Evolutionary conservation across 768 basidiomycete genomes (phyloP), one percentile per base, ranked within the genome.

Genomic region (Amanita exitialis): DNA sequence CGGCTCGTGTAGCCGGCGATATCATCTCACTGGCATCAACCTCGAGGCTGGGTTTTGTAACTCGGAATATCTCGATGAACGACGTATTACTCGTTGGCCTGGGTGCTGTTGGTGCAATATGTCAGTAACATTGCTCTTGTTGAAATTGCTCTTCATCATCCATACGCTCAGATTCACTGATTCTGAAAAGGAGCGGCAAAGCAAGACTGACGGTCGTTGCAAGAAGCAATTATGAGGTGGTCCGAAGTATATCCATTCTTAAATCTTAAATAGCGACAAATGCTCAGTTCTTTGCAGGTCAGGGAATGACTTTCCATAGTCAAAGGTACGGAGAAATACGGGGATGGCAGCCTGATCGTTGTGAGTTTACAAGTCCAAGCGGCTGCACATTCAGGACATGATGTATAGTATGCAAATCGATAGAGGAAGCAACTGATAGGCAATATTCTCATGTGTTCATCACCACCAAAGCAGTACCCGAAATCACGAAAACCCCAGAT

Each of bases 201-300:
- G 83, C 76, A 1, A 71, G 77, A 21, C 79, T 90, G 7, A 89
- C 87, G 1, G 81, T 72, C 15, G 82, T 90, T 1, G 87, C 86
- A 1, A 65, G 87, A 50, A 79, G 85, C 46, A 86, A 87, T 53
- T 84, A 77, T 59, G 72, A 79, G 10, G 64, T 69, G 2, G 71
- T 80, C 10, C 67, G 72, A n/a, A 67, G 80, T 79, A 48, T 53
- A 64, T 54, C 20, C 6, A 28, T 23, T 30, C 45, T 21, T 46
- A n/a, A n/a, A 37, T 18, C 9, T 12, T 23, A 35, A 38, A 35
- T 47, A 6, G 44, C 25, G 28, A 13, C 21, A 15, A 12, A 35
- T 20, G 18, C 41, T 35, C 30, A 30, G 18, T 39, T 13, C 28
- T 36, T 32, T 54, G 3, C 48, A 83, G 79, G 64, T 9, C 61